phyloP scores from a whole-genome alignment of 108 stramenopile genomes.

The Cyclotella atomus region DNA sequence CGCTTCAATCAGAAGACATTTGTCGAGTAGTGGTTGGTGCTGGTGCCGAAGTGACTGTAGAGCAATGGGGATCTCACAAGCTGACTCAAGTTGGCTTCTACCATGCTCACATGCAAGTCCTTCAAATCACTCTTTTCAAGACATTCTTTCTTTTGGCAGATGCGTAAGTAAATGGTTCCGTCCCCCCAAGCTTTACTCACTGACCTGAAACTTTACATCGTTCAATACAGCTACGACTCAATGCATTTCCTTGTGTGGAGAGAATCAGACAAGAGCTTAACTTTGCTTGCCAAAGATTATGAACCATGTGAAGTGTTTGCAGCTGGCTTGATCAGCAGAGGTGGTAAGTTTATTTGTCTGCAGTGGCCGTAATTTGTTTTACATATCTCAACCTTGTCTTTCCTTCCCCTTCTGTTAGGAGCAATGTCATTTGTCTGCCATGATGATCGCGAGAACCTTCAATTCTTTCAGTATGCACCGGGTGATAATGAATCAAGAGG shows the following conservation, averaged over 20 bases:
- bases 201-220: no score
- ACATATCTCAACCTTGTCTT: not conserved
- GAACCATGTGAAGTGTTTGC: conserved; percentile 85
- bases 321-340: conserved; percentile 80
- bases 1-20: conserved; percentile 72
- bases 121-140: conserved; percentile 81
- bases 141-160: conserved; percentile 84
- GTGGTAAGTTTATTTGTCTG: conserved; percentile 32
- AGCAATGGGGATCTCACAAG: conserved; percentile 84
- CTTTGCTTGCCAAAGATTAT: conserved; percentile 87
- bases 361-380: not conserved
- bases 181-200: no score
- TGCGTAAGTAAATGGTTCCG: conserved; percentile 36
- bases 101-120: conserved; percentile 86
- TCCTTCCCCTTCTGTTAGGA: not conserved
- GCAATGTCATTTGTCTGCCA: conserved; percentile 83
- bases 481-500: conserved; percentile 88
- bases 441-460: conserved; percentile 87
- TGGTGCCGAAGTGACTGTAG: conserved; percentile 88
- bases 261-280: conserved; percentile 89
- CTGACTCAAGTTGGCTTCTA: conserved; percentile 92
- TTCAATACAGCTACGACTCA: conserved; percentile 87
- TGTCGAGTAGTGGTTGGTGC: conserved; percentile 79
- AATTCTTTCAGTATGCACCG: conserved; percentile 94
- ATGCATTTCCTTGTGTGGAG: conserved; percentile 88